Conservation (phyloP, 331 rosid genomes). For the Prunus yedoensis region DNA sequence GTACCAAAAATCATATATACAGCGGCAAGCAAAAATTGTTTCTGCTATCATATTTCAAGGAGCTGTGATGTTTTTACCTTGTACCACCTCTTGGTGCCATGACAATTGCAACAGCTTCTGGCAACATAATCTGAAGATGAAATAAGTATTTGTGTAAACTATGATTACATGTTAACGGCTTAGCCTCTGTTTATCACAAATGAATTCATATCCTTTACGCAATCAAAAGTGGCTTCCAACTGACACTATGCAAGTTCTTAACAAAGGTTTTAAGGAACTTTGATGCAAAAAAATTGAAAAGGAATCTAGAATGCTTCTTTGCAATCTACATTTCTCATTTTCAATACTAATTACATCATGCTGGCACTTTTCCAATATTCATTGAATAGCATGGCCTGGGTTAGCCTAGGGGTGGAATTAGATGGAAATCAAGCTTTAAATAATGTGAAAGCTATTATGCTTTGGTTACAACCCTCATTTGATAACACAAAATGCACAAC, state of each 20-base stretch:
- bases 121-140: conserved; percentile 81
- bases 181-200: neutral
- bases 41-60: neutral
- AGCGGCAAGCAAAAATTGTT: neutral
- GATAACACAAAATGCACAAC: neutral
- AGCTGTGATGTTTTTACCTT: conserved; percentile 49
- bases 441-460: neutral
- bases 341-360: neutral
- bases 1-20: neutral
- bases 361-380: neutral
- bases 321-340: neutral
- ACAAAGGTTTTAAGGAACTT: neutral
- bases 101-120: conserved; percentile 94
- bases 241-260: neutral
- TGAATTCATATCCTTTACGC: neutral
- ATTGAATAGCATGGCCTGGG: neutral
- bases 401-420: neutral
- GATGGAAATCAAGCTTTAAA: too few species aligned
- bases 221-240: neutral
- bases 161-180: neutral
- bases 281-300: too few species aligned
- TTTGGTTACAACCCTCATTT: neutral
- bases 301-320: too few species aligned
- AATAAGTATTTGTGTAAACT: conserved; percentile 18
- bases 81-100: conserved; percentile 91